phyloP scores from a whole-genome alignment of 164 flowering plant species.

The Vitis amurensis region DNA sequence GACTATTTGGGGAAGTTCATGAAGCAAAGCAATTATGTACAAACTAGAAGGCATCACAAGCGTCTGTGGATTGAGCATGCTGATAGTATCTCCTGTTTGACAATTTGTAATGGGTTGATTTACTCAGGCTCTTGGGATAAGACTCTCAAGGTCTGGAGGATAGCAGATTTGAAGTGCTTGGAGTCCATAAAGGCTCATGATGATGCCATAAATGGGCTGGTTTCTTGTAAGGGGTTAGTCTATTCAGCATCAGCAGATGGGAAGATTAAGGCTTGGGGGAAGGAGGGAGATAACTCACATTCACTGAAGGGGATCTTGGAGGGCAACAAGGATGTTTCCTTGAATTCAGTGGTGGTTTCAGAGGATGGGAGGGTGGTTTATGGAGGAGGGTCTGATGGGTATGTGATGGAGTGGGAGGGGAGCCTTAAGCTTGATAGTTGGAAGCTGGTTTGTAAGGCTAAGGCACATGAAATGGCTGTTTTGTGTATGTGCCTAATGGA shows the following conservation, averaged over 20 bases:
- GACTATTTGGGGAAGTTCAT: constrained; percentile 87
- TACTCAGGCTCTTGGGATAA: constrained; percentile 99
- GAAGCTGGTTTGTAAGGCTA: constrained; percentile 58
- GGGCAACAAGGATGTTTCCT: constrained; percentile 79
- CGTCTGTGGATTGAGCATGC: constrained; percentile 94
- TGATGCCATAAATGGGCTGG: constrained; percentile 80
- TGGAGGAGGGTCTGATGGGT: constrained; percentile 87
- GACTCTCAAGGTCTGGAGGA: constrained; percentile 86
- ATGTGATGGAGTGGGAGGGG: constrained; percentile 75
- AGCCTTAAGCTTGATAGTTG: constrained; percentile 35
- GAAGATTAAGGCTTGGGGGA: constrained; percentile 81
- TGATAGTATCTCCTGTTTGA: constrained; percentile 86
- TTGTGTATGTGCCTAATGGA: constrained; percentile 69
- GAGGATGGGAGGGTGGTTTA: constrained; percentile 66
- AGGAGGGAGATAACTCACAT: constrained; percentile 34
- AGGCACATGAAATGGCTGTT: constrained; percentile 79
- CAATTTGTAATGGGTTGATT: constrained; percentile 60
- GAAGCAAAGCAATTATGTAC: constrained; percentile 89
- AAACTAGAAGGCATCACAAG: constrained; percentile 70
- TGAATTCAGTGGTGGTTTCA: constrained; percentile 66
- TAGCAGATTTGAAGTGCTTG: constrained; percentile 83
- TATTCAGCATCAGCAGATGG: constrained; percentile 95
- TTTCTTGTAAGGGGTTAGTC: constrained; percentile 51
- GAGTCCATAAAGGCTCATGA: constrained; percentile 93
- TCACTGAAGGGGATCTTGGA: constrained; percentile 53